A percentile compares a stretch with the other conserved stretches of the same genome.
These are phyloP conservation scores for Microsporum audouinii DNA, from an alignment of 2,329 filamentous ascomycete genomes.

Conservation along the genomic window DNA sequence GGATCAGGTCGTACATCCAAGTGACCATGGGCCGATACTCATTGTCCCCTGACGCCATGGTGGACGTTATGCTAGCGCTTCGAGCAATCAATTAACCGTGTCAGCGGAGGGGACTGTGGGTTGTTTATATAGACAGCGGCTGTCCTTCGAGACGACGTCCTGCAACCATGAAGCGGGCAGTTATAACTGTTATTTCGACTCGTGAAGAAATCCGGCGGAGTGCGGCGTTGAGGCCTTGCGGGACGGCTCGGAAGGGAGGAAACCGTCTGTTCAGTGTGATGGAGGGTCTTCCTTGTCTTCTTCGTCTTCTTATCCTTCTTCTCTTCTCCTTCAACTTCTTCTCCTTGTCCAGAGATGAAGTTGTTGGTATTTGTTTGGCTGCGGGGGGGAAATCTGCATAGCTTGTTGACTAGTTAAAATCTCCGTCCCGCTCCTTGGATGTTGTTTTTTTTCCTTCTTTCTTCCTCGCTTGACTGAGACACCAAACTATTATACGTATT, in stretches of 20 bases:
- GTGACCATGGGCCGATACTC: slow-evolving; percentile 35
- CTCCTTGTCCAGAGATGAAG: background rate
- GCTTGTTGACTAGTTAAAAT: background rate
- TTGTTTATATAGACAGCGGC: background rate
- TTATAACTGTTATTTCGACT: background rate
- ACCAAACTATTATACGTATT: background rate
- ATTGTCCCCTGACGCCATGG: background rate
- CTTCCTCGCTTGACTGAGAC: background rate
- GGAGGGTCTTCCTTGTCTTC: background rate
- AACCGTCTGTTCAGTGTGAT: no score
- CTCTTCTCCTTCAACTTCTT: background rate
- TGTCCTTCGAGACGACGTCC: background rate
- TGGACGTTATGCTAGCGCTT: background rate
- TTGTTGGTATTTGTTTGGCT: background rate
- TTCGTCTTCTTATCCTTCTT: background rate
- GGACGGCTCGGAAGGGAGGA: no score
- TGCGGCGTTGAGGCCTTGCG: no score
- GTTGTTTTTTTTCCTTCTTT: background rate
- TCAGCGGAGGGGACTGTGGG: background rate
- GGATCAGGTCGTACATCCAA: slow-evolving; percentile 40
- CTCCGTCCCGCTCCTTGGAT: background rate
- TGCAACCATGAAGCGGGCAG: background rate
- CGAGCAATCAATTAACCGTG: background rate
- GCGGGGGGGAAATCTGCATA: background rate
- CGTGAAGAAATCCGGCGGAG: no score